A percentile compares a stretch with the other conserved stretches of the same genome.
These are phyloP conservation scores for Plicaturopsis crispa DNA, from an alignment of 768 basidiomycete species.

Conservation along the genomic window DNA sequence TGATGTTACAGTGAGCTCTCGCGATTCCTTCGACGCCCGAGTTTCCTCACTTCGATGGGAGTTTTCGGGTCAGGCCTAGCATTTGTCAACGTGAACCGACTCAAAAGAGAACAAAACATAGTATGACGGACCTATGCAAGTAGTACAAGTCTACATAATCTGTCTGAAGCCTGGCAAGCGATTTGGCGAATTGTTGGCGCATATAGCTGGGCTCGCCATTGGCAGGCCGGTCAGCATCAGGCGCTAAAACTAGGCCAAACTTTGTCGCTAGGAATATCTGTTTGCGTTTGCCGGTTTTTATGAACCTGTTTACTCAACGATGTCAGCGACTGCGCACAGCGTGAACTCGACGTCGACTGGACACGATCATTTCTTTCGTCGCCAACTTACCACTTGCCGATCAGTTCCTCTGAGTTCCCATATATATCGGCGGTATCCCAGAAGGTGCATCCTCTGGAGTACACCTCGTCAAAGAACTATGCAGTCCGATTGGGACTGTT, in stretches of 20 bases:
- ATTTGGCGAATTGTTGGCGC: conserved; percentile 7
- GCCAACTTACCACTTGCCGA: conserved; percentile 38
- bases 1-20: conserved; percentile 13
- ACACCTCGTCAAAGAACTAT: too few species aligned
- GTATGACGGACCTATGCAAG: conserved; percentile 24
- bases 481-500: too few species aligned
- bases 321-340: too few species aligned
- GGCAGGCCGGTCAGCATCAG: too few species aligned
- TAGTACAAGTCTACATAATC: conserved; percentile 21
- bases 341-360: too few species aligned
- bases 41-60: conserved; percentile 5
- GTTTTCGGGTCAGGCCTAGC: conserved; percentile 6
- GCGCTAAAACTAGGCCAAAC: conserved; percentile 23
- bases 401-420: conserved; percentile 32
- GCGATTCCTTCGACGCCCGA: too few species aligned
- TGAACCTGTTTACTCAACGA: conserved; percentile 34
- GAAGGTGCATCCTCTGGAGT: conserved; percentile 34
- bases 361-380: too few species aligned
- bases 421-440: conserved; percentile 47
- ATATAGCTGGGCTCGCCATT: conserved; percentile 13
- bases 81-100: too few species aligned
- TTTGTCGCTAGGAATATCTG: conserved; percentile 61
- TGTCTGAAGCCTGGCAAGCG: conserved; percentile 12
- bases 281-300: conserved; percentile 27
- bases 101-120: too few species aligned